These are phyloP conservation scores for Paramecium sonneborni DNA, from an alignment of 73 alveolate species.

Conservation along the genomic window DNA sequence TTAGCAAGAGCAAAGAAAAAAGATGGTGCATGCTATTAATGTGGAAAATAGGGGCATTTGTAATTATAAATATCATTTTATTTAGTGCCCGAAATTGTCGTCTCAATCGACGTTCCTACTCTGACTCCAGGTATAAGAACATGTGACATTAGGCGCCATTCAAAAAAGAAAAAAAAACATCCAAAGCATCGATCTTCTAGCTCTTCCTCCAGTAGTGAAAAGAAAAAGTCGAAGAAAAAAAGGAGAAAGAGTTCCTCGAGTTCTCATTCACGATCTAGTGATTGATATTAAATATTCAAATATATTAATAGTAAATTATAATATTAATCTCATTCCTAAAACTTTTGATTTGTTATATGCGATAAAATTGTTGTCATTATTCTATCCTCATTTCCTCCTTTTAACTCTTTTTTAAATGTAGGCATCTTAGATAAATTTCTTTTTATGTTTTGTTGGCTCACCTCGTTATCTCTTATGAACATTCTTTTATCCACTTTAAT, in stretches of 20 bases:
- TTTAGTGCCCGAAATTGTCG: conserved; percentile 47
- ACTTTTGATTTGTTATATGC: not conserved
- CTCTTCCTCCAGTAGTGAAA: conserved; percentile 53
- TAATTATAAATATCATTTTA: not conserved
- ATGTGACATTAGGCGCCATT: conserved; percentile 51
- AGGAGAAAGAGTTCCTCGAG: conserved; percentile 39
- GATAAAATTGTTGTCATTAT: not conserved
- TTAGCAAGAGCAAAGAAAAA: conserved; percentile 39
- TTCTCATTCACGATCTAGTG: conserved; percentile 41
- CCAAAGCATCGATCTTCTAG: conserved; percentile 46
- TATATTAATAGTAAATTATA: not conserved
- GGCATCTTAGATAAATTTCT: conserved; percentile 29
- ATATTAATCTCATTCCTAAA: not conserved
- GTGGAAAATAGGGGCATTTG: conserved; percentile 48
- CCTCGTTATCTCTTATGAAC: conserved; percentile 17
- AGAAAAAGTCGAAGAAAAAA: conserved; percentile 36
- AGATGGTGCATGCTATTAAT: conserved; percentile 54
- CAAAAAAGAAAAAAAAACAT: conserved; percentile 37
- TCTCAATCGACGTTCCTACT: conserved; percentile 7
- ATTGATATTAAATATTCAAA: conserved; percentile 25
- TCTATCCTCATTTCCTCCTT: not conserved
- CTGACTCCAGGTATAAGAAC: conserved; percentile 48
- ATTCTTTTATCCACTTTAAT: conserved; percentile 29
- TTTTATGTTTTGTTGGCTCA: not conserved
- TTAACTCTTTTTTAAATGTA: not conserved